phyloP scores from a whole-genome alignment of 164 flowering plant species.

The Umbilicus rupestris region DNA sequence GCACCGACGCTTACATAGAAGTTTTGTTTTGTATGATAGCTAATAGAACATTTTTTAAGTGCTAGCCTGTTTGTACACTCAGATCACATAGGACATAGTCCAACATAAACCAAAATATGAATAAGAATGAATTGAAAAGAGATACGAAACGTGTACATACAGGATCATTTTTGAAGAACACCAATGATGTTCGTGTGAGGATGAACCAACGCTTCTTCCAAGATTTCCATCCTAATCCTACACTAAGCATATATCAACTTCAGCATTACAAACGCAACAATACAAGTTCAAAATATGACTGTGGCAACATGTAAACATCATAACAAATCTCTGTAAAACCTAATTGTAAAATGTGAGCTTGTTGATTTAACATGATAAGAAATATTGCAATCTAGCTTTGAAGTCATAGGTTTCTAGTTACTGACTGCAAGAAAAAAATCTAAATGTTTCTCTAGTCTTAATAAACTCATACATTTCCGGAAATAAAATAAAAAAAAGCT shows the following conservation, averaged over 20 bases:
- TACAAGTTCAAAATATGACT: not conserved
- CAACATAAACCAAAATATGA: not conserved
- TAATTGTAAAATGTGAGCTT: too few relatives aligned
- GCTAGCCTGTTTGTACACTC: not conserved
- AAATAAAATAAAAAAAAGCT: not conserved
- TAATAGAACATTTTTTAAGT: not conserved
- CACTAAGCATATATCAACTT: slow-evolving; percentile 11
- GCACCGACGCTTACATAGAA: not conserved
- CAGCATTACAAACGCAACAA: slow-evolving; percentile 1
- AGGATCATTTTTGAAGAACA: slow-evolving; percentile 97
- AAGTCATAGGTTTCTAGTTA: too few relatives aligned
- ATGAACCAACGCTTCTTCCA: slow-evolving; percentile 99
- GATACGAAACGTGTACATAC: slow-evolving; percentile 32
- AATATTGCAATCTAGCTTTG: too few relatives aligned
- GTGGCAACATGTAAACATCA: not conserved
- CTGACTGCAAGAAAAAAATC: too few relatives aligned
- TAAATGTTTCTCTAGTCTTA: too few relatives aligned
- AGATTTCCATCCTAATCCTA: slow-evolving; percentile 97
- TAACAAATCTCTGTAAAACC: too few relatives aligned
- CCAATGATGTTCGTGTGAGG: slow-evolving; percentile 89
- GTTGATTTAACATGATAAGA: too few relatives aligned
- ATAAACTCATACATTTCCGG: not conserved
- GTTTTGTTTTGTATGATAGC: not conserved
- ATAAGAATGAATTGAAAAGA: not conserved
- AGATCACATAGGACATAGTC: not conserved